Base-by-base conservation (phyloP, 2,329 filamentous ascomycete species). In the Fusarium devonianum region DNA sequence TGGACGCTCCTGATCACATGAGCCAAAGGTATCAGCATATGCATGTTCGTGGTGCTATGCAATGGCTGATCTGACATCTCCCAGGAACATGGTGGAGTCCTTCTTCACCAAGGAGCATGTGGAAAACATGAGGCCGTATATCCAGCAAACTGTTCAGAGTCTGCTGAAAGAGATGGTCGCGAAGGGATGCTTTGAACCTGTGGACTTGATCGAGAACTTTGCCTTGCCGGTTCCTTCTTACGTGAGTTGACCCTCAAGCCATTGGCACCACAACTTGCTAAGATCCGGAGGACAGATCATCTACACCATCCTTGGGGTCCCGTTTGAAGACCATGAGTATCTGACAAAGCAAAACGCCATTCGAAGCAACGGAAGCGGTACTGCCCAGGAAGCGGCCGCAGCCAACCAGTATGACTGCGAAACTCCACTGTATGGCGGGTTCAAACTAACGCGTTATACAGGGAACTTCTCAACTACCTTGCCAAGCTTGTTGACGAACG, bases 1-100 rank as follows among this genome's bases (percentile, higher is more conserved):
- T 79, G 73, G 75, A 79, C 52, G 65, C 74, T 5, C 77, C 77
- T 0, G 69, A 71, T 3, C 77, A 80, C 51, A 76, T 74, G 70
- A 62, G 67, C 12, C 74, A 79, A 49, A 70, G 75, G 71, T 71
- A n/a, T n/a, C n/a, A n/a, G n/a, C n/a, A n/a, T n/a, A n/a, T n/a
- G n/a, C n/a, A n/a, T n/a, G n/a, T n/a, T n/a, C n/a, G n/a, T n/a
- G n/a, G n/a, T n/a, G n/a, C n/a, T n/a, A n/a, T n/a, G n/a, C n/a
- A n/a, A n/a, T n/a, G n/a, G 9, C 35, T 39, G 2, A 46, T 21
- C n/a, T 7, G 6, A 16, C 23, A 10, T 13, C 10, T 19, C n/a
- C n/a, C n/a, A 74, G 75, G 43, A 63, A 69, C 47, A 79, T 79
- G 76, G 72, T 78, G 0, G 73, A 76, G 44, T 55, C 71, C 0